These are phyloP conservation scores for Naganishia onofrii DNA, from an alignment of 768 basidiomycete genomes.

Conservation along the genomic window DNA sequence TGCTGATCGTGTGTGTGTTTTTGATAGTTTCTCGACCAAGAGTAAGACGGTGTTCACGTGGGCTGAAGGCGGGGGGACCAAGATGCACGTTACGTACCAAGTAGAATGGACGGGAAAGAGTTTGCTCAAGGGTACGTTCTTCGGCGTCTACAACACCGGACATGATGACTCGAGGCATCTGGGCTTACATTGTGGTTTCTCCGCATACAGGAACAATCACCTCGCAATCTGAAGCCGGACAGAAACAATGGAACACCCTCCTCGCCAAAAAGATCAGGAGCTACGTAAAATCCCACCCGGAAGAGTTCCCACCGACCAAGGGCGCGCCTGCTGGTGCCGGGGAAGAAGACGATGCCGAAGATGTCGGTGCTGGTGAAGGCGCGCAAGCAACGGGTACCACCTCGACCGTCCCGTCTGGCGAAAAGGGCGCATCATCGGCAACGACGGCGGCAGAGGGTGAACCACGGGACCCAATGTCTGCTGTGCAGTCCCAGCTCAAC, in stretches of 20 bases:
- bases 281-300: slow-evolving; percentile 33
- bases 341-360: background rate
- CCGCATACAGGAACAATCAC: slow-evolving; percentile 32
- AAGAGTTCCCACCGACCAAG: slow-evolving; percentile 30
- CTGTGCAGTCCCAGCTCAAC: background rate
- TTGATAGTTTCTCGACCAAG: slow-evolving; percentile 31
- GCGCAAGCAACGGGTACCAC: too few relatives aligned
- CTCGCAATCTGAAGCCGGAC: slow-evolving; percentile 30
- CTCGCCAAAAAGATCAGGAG: slow-evolving; percentile 25
- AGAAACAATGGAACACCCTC: slow-evolving; percentile 36
- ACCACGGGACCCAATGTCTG: background rate
- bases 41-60: slow-evolving; percentile 36
- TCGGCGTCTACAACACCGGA: too few relatives aligned
- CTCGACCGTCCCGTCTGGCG: too few relatives aligned
- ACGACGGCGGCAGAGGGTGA: background rate
- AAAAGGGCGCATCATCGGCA: background rate
- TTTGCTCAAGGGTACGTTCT: slow-evolving; percentile 36
- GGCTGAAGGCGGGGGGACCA: slow-evolving; percentile 32
- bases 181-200: too few relatives aligned
- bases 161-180: too few relatives aligned
- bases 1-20: background rate
- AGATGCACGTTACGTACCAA: slow-evolving; percentile 34
- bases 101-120: slow-evolving; percentile 35
- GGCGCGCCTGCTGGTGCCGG: slow-evolving; percentile 13
- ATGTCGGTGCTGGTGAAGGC: slow-evolving; percentile 1